A percentile compares a stretch with the other conserved stretches of the same genome.
Evolutionary conservation across 495 filamentous ascomycete genomes (phyloP).

Genomic region (Pyrenula aspistea): DNA sequence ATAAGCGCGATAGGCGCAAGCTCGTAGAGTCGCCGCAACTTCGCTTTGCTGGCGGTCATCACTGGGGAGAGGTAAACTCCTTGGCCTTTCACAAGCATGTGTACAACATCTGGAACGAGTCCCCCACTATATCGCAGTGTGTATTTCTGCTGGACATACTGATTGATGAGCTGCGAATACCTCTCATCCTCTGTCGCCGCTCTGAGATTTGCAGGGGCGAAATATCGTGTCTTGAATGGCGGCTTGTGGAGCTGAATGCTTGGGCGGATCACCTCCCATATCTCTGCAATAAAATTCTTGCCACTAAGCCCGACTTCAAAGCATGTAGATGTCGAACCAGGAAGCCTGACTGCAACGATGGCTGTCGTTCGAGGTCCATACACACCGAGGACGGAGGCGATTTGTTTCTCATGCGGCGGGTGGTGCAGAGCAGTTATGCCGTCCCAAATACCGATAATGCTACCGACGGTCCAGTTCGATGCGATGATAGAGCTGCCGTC

Average conservation of each 20-base stretch:
- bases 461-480: conserved; percentile 41
- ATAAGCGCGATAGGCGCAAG: conserved; percentile 35
- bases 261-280: conserved; percentile 22
- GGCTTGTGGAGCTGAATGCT: conserved; percentile 13
- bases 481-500: conserved; percentile 42
- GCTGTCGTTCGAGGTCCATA: conserved; percentile 38
- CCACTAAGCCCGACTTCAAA: conserved; percentile 28
- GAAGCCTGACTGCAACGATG: conserved; percentile 29
- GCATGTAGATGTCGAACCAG: conserved; percentile 15
- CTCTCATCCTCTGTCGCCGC: conserved; percentile 24
- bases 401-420: conserved; percentile 18
- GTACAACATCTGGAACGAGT: conserved; percentile 39
- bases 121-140: conserved; percentile 40
- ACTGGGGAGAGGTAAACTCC: conserved; percentile 39
- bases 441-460: conserved; percentile 39
- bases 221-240: conserved; percentile 28
- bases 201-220: conserved; percentile 42
- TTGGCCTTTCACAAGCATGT: conserved; percentile 37
- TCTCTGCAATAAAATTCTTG: conserved; percentile 3
- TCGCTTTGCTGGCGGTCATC: conserved; percentile 27
- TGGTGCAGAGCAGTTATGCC: conserved; percentile 25
- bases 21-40: conserved; percentile 38
- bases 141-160: conserved; percentile 27
- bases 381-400: conserved; percentile 36
- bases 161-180: conserved; percentile 28